Evolutionary conservation across 176 grass and related monocot genomes (phyloP).

Genomic region (Otatea glauca): DNA sequence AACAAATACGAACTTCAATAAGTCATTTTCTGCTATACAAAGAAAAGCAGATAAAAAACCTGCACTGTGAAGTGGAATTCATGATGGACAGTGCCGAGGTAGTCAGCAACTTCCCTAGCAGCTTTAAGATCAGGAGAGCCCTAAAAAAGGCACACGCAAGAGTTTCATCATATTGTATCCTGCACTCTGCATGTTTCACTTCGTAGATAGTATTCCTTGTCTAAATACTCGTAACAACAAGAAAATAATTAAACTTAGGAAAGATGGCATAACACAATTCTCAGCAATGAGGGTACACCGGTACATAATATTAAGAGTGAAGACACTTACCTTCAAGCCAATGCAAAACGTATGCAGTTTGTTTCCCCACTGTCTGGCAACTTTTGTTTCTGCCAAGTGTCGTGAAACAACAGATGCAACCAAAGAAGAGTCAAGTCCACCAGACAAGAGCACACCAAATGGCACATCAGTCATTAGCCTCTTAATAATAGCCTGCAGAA

Average conservation of each 20-base stretch:
- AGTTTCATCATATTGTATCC: neutral
- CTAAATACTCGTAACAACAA: constrained; percentile 22
- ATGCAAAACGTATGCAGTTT: constrained; percentile 94
- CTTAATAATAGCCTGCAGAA: constrained; percentile 77
- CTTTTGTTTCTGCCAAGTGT: constrained; percentile 69
- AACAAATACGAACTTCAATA: constrained; percentile 24
- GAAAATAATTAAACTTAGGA: constrained; percentile 20
- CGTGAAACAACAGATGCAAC: constrained; percentile 90
- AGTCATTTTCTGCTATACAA: neutral
- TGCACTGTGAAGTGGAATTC: constrained; percentile 98
- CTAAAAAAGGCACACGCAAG: constrained; percentile 45
- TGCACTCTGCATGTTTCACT: neutral
- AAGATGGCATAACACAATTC: constrained; percentile 30
- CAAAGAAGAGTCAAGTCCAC: constrained; percentile 95
- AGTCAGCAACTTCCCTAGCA: constrained; percentile 98
- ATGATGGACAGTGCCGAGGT: constrained; percentile 86
- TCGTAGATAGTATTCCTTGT: neutral
- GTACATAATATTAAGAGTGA: neutral
- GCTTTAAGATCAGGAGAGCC: constrained; percentile 98
- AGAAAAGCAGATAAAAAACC: constrained; percentile 47
- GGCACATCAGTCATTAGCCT: constrained; percentile 99
- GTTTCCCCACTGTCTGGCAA: constrained; percentile 88
- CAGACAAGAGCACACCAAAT: constrained; percentile 98
- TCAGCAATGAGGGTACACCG: constrained; percentile 9
- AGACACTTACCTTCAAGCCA: constrained; percentile 77